phyloP scores from a whole-genome alignment of 2,329 filamentous ascomycete species.

The Lecanoromycetidae sp. region DNA sequence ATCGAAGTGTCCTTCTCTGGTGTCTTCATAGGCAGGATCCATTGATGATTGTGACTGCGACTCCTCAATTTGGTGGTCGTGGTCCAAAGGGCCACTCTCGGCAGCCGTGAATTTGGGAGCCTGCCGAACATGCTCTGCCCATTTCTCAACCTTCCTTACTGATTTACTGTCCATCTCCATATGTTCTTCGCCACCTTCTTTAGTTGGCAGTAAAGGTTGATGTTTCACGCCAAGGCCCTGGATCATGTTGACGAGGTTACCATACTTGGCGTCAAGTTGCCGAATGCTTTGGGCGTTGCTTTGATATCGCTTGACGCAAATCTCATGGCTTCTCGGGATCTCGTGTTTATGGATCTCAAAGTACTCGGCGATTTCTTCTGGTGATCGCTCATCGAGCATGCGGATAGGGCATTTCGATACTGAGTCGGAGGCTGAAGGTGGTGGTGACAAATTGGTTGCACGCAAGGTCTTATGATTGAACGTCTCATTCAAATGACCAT shows the following conservation, averaged over 20 bases:
- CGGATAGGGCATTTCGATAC: constrained; percentile 76
- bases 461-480: constrained; percentile 21
- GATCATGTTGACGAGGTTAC: constrained; percentile 86
- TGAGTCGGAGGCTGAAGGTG: constrained; percentile 39
- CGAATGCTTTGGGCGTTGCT: constrained; percentile 73
- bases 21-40: constrained; percentile 29
- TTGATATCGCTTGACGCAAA: constrained; percentile 83
- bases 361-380: constrained; percentile 85
- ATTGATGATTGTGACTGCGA: too few relatives aligned
- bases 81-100: constrained; percentile 31
- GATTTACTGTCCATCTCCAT: constrained; percentile 24
- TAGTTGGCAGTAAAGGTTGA: constrained; percentile 65
- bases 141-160: constrained; percentile 66
- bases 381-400: constrained; percentile 81
- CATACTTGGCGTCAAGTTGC: constrained; percentile 88
- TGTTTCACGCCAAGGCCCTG: constrained; percentile 79
- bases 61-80: too few relatives aligned
- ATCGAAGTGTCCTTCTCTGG: constrained; percentile 65
- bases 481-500: constrained; percentile 41
- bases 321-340: constrained; percentile 81
- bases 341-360: constrained; percentile 94
- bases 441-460: constrained; percentile 21
- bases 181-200: constrained; percentile 36
- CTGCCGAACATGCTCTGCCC: constrained; percentile 48
- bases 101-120: constrained; percentile 25